Conservation (phyloP, 2,329 filamentous ascomycete species). For the Aspergillus flavus region DNA sequence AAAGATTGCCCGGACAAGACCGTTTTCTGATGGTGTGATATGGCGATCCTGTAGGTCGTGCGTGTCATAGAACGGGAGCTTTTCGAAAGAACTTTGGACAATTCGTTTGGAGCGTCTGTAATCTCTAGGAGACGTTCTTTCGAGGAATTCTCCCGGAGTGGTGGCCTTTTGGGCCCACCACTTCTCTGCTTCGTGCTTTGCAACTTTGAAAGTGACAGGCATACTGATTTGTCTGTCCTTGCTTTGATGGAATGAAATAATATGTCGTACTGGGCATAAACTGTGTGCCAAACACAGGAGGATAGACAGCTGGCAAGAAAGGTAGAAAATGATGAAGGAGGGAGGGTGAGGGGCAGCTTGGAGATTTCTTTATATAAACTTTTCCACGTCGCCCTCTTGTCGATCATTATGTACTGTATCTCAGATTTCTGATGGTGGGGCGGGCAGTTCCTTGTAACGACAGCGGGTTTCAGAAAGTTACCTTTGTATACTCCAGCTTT, state of each 20-base stretch:
- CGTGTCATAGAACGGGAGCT: neutral
- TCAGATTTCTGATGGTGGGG: too few species aligned
- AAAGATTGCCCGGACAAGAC: neutral
- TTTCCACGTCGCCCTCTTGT: neutral
- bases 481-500: too few species aligned
- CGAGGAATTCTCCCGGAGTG: neutral
- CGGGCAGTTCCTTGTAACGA: too few species aligned
- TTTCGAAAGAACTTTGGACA: neutral
- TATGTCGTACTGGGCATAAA: neutral
- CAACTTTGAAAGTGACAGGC: neutral
- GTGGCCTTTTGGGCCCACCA: neutral
- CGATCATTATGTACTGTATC: neutral
- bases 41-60: neutral
- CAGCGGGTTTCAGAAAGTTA: too few species aligned
- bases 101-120: neutral
- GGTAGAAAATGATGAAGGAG: neutral
- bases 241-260: neutral
- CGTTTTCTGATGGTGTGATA: neutral
- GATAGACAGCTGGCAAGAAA: too few species aligned
- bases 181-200: neutral
- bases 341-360: neutral
- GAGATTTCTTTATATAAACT: neutral
- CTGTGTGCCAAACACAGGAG: neutral
- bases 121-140: neutral
- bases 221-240: neutral